phyloP scores from a whole-genome alignment of 306 rosid genomes.

The Lathyrus aphaca region DNA sequence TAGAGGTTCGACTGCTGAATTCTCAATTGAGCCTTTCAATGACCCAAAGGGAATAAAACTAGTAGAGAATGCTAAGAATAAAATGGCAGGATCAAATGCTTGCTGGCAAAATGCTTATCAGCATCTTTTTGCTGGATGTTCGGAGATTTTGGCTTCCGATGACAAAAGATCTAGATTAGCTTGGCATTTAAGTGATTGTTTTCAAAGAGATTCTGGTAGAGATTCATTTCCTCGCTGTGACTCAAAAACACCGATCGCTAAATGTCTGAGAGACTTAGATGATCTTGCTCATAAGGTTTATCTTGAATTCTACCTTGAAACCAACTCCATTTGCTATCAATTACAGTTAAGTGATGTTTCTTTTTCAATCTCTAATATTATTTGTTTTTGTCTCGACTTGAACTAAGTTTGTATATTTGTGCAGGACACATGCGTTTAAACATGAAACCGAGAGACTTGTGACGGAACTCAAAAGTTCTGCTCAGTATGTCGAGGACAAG shows the following conservation, averaged over 20 bases:
- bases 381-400: neutral
- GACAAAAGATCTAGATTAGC: slow-evolving; percentile 80
- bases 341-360: slow-evolving; percentile 65
- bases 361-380: neutral
- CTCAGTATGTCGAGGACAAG: slow-evolving; percentile 68
- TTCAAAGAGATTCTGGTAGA: slow-evolving; percentile 80
- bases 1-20: slow-evolving; percentile 56
- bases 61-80: slow-evolving; percentile 59
- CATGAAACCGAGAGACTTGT: slow-evolving; percentile 79
- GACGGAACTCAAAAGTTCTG: slow-evolving; percentile 67
- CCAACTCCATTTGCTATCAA: slow-evolving; percentile 79
- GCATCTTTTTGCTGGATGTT: slow-evolving; percentile 72
- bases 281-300: slow-evolving; percentile 69
- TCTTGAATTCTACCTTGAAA: slow-evolving; percentile 88
- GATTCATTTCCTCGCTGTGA: slow-evolving; percentile 69
- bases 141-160: slow-evolving; percentile 61
- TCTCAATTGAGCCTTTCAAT: slow-evolving; percentile 57
- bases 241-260: slow-evolving; percentile 47
- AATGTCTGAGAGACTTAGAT: slow-evolving; percentile 52
- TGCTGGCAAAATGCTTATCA: slow-evolving; percentile 79
- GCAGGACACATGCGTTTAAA: slow-evolving; percentile 69
- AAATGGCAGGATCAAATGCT: slow-evolving; percentile 53
- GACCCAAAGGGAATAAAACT: slow-evolving; percentile 57
- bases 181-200: slow-evolving; percentile 91
- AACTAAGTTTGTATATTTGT: slow-evolving; percentile 31